Evolutionary conservation across 352 stramenopile species (phyloP).

Genomic region (Phytophthora pinifolia): DNA sequence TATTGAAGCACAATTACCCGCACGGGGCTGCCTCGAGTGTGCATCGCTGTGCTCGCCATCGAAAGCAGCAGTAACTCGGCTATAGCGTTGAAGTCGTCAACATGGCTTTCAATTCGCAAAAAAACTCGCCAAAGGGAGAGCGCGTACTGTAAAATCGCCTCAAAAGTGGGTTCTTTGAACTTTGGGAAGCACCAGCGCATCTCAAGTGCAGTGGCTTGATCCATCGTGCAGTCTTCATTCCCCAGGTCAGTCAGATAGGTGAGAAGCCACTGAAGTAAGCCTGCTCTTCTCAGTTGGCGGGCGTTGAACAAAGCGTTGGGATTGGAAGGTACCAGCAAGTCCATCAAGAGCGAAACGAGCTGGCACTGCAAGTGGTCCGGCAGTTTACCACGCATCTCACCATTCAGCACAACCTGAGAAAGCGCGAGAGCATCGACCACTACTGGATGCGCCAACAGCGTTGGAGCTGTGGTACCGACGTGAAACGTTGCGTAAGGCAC

Average conservation of each 20-base stretch:
- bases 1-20: constrained; percentile 53
- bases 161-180: constrained; percentile 38
- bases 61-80: constrained; percentile 55
- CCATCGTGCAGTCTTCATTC: constrained; percentile 37
- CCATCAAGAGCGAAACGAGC: constrained; percentile 47
- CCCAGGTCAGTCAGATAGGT: constrained; percentile 57
- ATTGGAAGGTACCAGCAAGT: constrained; percentile 50
- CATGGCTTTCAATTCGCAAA: constrained; percentile 58
- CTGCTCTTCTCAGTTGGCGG: constrained; percentile 56
- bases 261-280: constrained; percentile 59
- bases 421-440: constrained; percentile 59
- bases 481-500: constrained; percentile 12
- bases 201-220: constrained; percentile 30
- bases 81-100: constrained; percentile 49
- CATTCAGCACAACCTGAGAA: constrained; percentile 53
- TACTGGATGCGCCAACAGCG: constrained; percentile 29
- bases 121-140: constrained; percentile 45
- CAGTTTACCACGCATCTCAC: constrained; percentile 43
- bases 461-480: not conserved
- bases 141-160: constrained; percentile 50
- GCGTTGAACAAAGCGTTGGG: constrained; percentile 81
- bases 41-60: constrained; percentile 35
- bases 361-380: constrained; percentile 48
- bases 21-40: constrained; percentile 29
- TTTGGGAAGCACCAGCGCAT: constrained; percentile 56